Base-by-base conservation (phyloP, 345 rosid genomes). In the Pistacia atlantica region DNA sequence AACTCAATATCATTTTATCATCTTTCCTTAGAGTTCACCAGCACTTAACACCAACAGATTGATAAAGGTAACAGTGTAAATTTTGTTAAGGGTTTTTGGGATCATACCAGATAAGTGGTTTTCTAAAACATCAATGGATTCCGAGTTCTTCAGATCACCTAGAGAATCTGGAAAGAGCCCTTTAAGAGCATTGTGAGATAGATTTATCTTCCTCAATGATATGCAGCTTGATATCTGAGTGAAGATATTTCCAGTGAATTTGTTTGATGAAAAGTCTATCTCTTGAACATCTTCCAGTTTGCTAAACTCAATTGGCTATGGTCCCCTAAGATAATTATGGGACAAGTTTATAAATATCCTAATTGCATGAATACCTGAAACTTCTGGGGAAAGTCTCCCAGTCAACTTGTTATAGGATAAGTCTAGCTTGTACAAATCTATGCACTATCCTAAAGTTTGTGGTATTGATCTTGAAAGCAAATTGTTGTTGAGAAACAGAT, bases 261-360 rank as follows among this genome's bases (percentile, higher is more conserved):
- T 80, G 77, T 89, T 89, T 12, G 78, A 76, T 49, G 91, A 88
- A 68, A 90, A 67, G 77, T 88, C 91, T 16, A 88, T 85, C 77
- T 85, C 89, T 48, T 78, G 83, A 35, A 90, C 83, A 70, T 86
- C 85, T 76, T 82, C 84, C 11, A 90, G 80, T 78, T 86, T 88
- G 80, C 89, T 84, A 58, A 89, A 83, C 73, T 83, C 89, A 10
- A 86, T 75, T 16, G 93, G 93, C 68, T 87, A 83, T 8, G 80
- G 82, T 52, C 92, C 92, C 12, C 81, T 75, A 22, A 89, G 88
- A 37, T 46, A 60, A 57, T 87, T 89, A 54, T 89, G 81, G 12
- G 92, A 87, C 20, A 89, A 80, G 64, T 81, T 87, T 64, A 89
- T 48, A 65, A 61, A 84, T 78, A 83, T 58, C 71, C 86, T 72